These are phyloP conservation scores for Hydrangea macrophylla DNA, from an alignment of 148 eudicot species.

Conservation along the genomic window DNA sequence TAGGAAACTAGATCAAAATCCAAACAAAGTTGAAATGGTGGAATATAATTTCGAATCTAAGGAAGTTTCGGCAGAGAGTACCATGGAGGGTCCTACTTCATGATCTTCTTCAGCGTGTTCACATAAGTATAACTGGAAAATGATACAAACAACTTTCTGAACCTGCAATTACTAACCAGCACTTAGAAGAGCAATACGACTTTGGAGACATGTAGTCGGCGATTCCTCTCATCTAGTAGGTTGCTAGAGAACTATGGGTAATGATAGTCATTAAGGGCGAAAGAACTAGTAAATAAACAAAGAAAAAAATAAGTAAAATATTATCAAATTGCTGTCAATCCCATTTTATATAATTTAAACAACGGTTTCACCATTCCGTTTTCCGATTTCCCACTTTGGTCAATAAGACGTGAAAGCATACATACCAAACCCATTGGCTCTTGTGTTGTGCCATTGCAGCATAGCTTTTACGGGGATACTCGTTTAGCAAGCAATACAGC, in stretches of 20 bases:
- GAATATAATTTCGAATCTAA: no score
- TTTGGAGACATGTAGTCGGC: not conserved
- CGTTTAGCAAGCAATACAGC: constrained; percentile 54
- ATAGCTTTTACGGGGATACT: constrained; percentile 56
- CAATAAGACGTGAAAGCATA: constrained; percentile 5
- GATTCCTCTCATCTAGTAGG: not conserved
- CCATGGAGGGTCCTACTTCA: no score
- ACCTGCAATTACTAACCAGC: constrained; percentile 48
- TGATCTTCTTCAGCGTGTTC: constrained; percentile 63
- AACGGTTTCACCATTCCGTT: not conserved
- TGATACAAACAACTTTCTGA: constrained; percentile 65
- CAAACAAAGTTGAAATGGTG: no score
- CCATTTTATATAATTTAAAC: not conserved
- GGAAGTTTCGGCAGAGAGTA: no score
- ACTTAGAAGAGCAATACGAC: not conserved
- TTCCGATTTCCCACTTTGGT: not conserved
- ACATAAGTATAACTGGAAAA: constrained; percentile 83
- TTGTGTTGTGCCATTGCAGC: constrained; percentile 85
- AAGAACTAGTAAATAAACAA: not conserved
- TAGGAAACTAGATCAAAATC: no score
- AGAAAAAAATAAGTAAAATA: not conserved
- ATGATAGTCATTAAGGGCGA: not conserved
- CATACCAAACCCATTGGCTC: constrained; percentile 98
- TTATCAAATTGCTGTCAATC: not conserved
- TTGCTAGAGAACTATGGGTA: not conserved